Evolutionary conservation across 2,329 filamentous ascomycete species (phyloP).

Genomic region (Periconia sp.): DNA sequence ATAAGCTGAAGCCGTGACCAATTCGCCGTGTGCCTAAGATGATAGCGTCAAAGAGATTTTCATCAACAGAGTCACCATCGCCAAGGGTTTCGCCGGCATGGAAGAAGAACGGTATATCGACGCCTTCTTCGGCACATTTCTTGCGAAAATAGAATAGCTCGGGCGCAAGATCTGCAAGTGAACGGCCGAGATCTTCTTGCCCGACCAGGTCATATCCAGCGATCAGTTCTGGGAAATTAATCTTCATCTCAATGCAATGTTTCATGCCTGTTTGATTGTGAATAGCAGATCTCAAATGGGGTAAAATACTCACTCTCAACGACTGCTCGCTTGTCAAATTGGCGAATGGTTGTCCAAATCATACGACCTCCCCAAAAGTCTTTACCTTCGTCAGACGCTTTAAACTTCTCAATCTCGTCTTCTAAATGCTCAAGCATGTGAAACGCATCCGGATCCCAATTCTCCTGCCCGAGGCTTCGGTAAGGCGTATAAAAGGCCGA

Average conservation of each 20-base stretch:
- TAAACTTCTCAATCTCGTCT: conserved; percentile 80
- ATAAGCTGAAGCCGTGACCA: conserved; percentile 86
- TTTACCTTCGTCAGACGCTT: conserved; percentile 70
- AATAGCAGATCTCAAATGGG: not conserved
- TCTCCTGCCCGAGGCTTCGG: conserved; percentile 67
- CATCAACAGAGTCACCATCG: conserved; percentile 75
- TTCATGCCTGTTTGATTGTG: conserved; percentile 70
- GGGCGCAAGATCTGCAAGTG: conserved; percentile 77
- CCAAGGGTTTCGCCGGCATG: conserved; percentile 90
- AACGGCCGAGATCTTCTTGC: conserved; percentile 79
- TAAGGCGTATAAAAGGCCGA: conserved; percentile 77
- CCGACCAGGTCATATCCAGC: conserved; percentile 90
- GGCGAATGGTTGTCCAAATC: conserved; percentile 82
- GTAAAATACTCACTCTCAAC: conserved; percentile 68
- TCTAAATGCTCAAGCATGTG: conserved; percentile 75
- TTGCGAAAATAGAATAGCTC: conserved; percentile 94
- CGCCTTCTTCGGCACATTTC: conserved; percentile 75
- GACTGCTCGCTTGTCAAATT: conserved; percentile 67
- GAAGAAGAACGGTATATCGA: conserved; percentile 93
- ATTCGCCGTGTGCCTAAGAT: conserved; percentile 87
- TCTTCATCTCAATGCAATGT: conserved; percentile 81
- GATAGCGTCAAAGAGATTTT: conserved; percentile 88
- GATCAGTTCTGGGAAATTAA: conserved; percentile 77
- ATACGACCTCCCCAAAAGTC: conserved; percentile 84
- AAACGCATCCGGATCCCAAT: conserved; percentile 69